Evolutionary conservation across 768 basidiomycete genomes (phyloP).

Genomic region (Gymnopilus dilepis): DNA sequence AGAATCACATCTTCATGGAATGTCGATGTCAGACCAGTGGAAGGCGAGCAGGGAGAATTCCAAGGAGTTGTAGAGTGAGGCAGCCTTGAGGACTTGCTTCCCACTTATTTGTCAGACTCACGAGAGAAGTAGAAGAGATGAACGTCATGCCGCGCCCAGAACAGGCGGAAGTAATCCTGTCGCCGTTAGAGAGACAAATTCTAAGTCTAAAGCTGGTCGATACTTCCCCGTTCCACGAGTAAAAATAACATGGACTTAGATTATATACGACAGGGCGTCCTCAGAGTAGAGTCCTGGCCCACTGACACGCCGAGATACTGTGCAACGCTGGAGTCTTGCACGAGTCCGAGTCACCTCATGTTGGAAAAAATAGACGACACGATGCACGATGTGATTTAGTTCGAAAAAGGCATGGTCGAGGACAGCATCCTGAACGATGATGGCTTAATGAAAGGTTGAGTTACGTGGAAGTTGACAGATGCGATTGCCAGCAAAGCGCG

Average conservation of each 20-base stretch:
- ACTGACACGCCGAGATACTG: not conserved
- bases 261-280: not conserved
- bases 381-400: not conserved
- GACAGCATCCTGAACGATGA: not conserved
- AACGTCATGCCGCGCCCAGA: conserved; percentile 1
- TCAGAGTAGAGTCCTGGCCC: not conserved
- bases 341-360: not conserved
- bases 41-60: not conserved
- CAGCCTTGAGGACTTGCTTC: not conserved
- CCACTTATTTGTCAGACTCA: not conserved
- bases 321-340: not conserved
- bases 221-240: not conserved
- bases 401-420: not conserved
- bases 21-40: not conserved
- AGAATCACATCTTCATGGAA: not conserved
- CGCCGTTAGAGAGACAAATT: conserved; percentile 6
- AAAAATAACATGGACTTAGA: not conserved
- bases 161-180: conserved; percentile 3
- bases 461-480: conserved; percentile 1
- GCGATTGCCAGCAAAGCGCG: not conserved
- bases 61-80: not conserved
- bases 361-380: not conserved
- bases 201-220: not conserved
- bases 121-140: not conserved
- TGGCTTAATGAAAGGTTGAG: conserved; percentile 1